Percentiles rank a stretch among this genome's conserved stretches.
These are phyloP conservation scores for Trichoderma citrinoviride DNA, from an alignment of 2,329 filamentous ascomycete species.

Conservation along the genomic window DNA sequence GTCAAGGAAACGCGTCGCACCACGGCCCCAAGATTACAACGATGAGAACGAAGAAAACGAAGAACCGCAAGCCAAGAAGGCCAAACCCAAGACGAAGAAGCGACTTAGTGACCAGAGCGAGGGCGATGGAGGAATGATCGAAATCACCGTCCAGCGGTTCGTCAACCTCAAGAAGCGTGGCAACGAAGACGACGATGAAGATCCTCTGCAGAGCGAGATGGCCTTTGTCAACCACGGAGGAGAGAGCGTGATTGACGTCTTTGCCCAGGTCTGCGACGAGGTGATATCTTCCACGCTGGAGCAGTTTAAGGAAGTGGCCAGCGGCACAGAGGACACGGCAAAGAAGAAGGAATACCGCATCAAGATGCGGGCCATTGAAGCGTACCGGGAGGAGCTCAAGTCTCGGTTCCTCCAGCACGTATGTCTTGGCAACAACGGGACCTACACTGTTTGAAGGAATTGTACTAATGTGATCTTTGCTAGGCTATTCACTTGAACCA, in stretches of 20 bases:
- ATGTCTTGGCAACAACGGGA: constrained; percentile 30
- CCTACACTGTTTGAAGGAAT: background rate
- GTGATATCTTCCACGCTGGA: constrained; percentile 52
- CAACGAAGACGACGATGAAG: constrained; percentile 41
- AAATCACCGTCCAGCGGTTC: constrained; percentile 61
- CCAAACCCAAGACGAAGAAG: constrained; percentile 27
- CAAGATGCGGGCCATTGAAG: constrained; percentile 56
- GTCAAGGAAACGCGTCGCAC: constrained; percentile 19
- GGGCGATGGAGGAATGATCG: constrained; percentile 38
- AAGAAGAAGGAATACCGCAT: constrained; percentile 53
- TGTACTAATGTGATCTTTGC: background rate
- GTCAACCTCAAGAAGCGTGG: constrained; percentile 45
- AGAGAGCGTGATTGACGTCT: constrained; percentile 61
- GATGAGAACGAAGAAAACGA: constrained; percentile 16
- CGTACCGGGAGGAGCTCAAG: constrained; percentile 57
- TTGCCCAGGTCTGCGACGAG: constrained; percentile 61
- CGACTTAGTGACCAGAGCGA: constrained; percentile 30
- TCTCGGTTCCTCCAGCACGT: constrained; percentile 58
- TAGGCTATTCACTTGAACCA: constrained; percentile 60
- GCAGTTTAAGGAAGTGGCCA: constrained; percentile 44
- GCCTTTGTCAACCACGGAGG: constrained; percentile 53
- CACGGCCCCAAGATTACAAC: background rate
- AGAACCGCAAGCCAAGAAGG: constrained; percentile 15
- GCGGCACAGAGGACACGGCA: constrained; percentile 42
- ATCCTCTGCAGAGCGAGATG: constrained; percentile 51